Base-by-base conservation (phyloP, 2,329 filamentous ascomycete genomes). In the Emergomyces pasteurianus region DNA sequence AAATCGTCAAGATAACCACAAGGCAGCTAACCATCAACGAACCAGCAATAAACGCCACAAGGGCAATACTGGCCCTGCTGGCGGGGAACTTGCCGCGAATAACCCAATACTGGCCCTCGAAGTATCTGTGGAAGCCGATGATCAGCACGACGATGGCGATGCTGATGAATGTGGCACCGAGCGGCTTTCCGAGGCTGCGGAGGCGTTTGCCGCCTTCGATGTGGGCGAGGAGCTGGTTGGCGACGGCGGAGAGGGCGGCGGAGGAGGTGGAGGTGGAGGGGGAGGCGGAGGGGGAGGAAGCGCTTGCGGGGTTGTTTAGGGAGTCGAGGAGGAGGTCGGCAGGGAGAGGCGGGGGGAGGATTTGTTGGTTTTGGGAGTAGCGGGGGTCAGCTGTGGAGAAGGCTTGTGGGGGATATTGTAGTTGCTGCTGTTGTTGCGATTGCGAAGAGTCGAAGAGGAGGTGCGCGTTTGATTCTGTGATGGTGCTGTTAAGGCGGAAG, bases 21-120 rank as follows among this genome's bases (percentile, higher is more conserved):
- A 87, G 70, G 68, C 82, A 82, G 60, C 80, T 75, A 54, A 86
- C 71, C 65, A 86, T 85, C 67, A 87, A 68, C 10, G 77, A 78
- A 12, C 76, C 80, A 2, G 83, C 78, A 54, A 86, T 75, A 53
- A 78, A 74, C 8, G 79, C 79, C 10, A 86, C 79, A n/a, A 86
- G 62, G 31, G 84, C 73, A 46, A 87, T 79, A 65, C 83, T 86
- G 4, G 83, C 83, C 60, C 84, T 77, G 61, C 81, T 83, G 3
- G 84, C 84, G 0, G 84, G 84, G 61, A 87, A 87, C 68, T 86
- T 86, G 58, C 84, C 84, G 3, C 83, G 73, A 28, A 86, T 82
- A 60, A 87, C 83, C 77, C 85, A 87, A 68, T 86, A 83, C 72
- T 87, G 84, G 49, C 81, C 80, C 67, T 86, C 84, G 66, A 86